Conservation (phyloP, 1,139 yeast species). For the Hyphopichia buzzinii region DNA sequence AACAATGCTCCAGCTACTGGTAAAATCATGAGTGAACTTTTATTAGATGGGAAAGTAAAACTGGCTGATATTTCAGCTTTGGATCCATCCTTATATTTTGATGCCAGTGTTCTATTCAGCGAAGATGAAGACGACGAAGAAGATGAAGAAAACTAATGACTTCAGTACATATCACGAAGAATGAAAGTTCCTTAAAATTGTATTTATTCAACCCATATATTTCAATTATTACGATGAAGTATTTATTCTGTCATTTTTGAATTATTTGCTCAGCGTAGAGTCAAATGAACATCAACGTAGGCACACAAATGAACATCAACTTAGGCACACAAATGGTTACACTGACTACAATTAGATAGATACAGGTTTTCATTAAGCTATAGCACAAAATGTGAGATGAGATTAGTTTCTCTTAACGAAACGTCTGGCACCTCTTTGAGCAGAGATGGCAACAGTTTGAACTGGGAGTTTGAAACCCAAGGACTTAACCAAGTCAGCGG, state of each 20-base stretch:
- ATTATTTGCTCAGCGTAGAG: too few relatives aligned
- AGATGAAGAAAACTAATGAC: too few relatives aligned
- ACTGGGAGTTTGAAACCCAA: constrained; percentile 96
- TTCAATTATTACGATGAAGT: too few relatives aligned
- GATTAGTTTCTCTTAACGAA: constrained; percentile 89
- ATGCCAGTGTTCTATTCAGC: constrained; percentile 55
- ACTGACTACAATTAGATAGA: too few relatives aligned
- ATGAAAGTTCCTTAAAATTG: too few relatives aligned
- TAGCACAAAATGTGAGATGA: constrained; percentile 1
- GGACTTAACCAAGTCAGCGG: constrained; percentile 93
- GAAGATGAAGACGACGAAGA: constrained; percentile 35
- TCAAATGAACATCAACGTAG: too few relatives aligned
- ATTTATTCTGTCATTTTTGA: too few relatives aligned
- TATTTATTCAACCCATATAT: too few relatives aligned
- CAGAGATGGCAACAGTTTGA: constrained; percentile 87
- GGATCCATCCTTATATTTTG: constrained; percentile 84
- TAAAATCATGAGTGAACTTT: constrained; percentile 80
- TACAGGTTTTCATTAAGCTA: constrained; percentile 1
- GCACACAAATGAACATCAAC: too few relatives aligned
- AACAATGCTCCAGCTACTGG: constrained; percentile 98
- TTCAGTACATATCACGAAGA: too few relatives aligned
- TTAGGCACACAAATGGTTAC: too few relatives aligned
- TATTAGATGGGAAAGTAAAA: constrained; percentile 78
- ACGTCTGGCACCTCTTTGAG: constrained; percentile 93
- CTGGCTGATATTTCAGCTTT: constrained; percentile 79